Base-by-base conservation (phyloP, 208 protist species). In the Leishmania martiniquensis region DNA sequence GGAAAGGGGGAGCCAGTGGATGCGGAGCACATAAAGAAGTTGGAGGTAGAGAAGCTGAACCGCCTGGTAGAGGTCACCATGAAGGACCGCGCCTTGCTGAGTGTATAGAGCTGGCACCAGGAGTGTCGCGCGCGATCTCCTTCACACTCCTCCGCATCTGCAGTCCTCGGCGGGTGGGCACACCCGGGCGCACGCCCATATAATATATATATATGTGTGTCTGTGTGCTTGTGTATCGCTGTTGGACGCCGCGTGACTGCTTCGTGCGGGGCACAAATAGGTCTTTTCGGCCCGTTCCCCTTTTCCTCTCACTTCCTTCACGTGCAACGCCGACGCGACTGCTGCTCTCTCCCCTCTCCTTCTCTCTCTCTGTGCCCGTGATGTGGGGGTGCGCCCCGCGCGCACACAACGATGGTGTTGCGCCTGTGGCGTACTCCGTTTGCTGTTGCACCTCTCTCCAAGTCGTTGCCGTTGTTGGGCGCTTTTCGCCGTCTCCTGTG, bases 1-100 rank as follows among this genome's bases (percentile, higher is more conserved):
- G 93, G 85, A 54, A 96, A 94, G 80, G 93, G 93, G 37, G 93
- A 96, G 78, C 87, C 89, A 6, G 71, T 75, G 12, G 82, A 80
- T 57, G 77, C 75, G 57, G 82, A 57, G 71, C 49, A 79, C 76
- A 70, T 75, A 5, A 81, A 70, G 13, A 73, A 93, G 66, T 74
- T 96, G 72, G 95, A 98, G 83, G 79, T 95, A 76, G 90, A 96
- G 42, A 98, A 98, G 84, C 84, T 98, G 55, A 88, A 94, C 39
- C 89, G 90, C 51, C 79, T 98, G 39, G 88, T 98, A 72, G 96
- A 97, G 66, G 89, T 98, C 37, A 97, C 94, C 10, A 68, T 96
- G 77, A 98, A 97, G 88, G 95, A 98, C 85, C 91, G 96, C 74
- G 87, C 93, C 22, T 82, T 98, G n/a, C 85, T 98, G 45, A 86